phyloP scores from a whole-genome alignment of 2,329 filamentous ascomycete species.

The Penicillium sp. region DNA sequence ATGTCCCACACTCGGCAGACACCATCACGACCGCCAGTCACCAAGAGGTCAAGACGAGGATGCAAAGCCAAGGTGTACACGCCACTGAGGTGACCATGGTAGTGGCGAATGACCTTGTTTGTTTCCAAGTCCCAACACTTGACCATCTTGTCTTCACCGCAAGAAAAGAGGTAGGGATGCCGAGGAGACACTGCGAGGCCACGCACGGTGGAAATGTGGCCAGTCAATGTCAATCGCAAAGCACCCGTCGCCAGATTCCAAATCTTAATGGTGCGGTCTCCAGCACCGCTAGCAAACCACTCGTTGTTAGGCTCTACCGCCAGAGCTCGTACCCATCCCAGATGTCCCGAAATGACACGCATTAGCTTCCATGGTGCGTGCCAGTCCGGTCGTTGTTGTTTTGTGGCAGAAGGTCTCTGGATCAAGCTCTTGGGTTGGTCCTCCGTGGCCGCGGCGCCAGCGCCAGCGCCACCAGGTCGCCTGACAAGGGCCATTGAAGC shows the following conservation, averaged over 20 bases:
- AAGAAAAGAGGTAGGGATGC: conserved; percentile 96
- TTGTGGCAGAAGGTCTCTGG: conserved; percentile 54
- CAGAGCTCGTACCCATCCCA: conserved; percentile 87
- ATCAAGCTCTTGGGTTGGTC: conserved; percentile 56
- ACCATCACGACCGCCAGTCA: conserved; percentile 90
- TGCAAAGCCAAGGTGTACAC: conserved; percentile 93
- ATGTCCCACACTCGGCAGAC: conserved; percentile 98
- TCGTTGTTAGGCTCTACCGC: conserved; percentile 94
- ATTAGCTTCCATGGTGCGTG: conserved; percentile 98
- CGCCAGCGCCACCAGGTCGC: conserved; percentile 26
- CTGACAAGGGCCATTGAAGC: conserved; percentile 53
- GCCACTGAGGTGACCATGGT: conserved; percentile 92
- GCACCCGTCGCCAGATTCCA: conserved; percentile 90
- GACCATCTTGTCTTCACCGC: conserved; percentile 98
- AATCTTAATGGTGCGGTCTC: conserved; percentile 96
- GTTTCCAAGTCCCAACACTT: conserved; percentile 99
- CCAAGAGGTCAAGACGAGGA: conserved; percentile 87
- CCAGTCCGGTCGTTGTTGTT: conserved; percentile 80
- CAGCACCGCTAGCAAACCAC: conserved; percentile 94
- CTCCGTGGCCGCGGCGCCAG: conserved; percentile 30
- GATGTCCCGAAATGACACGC: conserved; percentile 91
- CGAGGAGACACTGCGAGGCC: conserved; percentile 87
- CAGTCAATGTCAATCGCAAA: conserved; percentile 80
- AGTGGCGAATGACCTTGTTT: conserved; percentile 98
- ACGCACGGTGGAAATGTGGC: conserved; percentile 88